phyloP scores from a whole-genome alignment of 495 filamentous ascomycete species.

The Neurospora africana region DNA sequence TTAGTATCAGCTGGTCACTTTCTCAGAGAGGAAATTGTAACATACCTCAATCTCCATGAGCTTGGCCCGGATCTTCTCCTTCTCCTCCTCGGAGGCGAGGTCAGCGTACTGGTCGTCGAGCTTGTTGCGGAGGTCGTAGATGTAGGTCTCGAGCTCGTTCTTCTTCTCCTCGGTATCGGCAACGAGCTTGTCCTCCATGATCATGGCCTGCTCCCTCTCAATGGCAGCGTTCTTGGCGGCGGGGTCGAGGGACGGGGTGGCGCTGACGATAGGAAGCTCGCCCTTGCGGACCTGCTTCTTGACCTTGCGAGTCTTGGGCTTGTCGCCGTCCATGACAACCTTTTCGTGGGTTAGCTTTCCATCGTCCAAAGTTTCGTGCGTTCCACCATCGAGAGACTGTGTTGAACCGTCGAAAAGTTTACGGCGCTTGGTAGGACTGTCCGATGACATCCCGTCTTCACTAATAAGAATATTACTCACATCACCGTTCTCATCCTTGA shows the following conservation, averaged over 20 bases:
- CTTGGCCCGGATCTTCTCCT: constrained; percentile 69
- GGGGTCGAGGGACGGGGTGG: constrained; percentile 68
- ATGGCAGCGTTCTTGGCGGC: constrained; percentile 49
- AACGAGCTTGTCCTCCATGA: constrained; percentile 97
- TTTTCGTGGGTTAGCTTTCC: background rate
- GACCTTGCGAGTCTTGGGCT: constrained; percentile 92
- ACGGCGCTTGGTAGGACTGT: background rate
- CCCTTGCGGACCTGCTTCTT: constrained; percentile 99
- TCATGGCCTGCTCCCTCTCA: constrained; percentile 83
- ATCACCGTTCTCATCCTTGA: constrained; percentile 58
- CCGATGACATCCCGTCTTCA: background rate
- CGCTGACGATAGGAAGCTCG: constrained; percentile 78
- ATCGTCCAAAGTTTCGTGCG: background rate
- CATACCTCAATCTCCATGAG: constrained; percentile 75
- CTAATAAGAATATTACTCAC: constrained; percentile 41
- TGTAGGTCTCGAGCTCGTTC: constrained; percentile 96
- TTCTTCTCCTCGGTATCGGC: constrained; percentile 98
- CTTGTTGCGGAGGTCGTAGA: constrained; percentile 93
- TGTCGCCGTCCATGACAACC: constrained; percentile 61
- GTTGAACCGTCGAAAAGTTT: background rate
- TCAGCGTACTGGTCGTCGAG: constrained; percentile 81
- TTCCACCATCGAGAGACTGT: background rate
- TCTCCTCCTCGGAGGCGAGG: constrained; percentile 87
- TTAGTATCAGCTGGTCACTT: background rate
- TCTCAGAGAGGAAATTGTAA: background rate